Percentiles rank a stretch among this genome's conserved stretches.
phyloP scores from a whole-genome alignment of 2,329 filamentous ascomycete species.

The Pochonia chlamydosporia region DNA sequence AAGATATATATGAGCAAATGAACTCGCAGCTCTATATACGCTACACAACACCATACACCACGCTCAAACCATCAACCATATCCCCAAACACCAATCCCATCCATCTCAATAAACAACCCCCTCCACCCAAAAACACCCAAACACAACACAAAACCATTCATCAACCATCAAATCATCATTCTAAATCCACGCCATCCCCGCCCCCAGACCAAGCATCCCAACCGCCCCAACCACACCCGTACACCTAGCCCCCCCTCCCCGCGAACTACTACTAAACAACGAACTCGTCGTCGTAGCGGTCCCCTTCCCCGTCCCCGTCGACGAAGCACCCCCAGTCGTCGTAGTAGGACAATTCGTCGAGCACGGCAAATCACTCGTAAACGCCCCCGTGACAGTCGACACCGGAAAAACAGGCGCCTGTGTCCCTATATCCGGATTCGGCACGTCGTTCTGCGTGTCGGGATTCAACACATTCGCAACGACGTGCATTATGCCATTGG shows the following conservation, averaged over 20 bases:
- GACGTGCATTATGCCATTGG: slow-evolving; percentile 54
- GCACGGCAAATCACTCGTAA: slow-evolving; percentile 38
- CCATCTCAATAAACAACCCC: too few relatives aligned
- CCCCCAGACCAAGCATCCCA: slow-evolving; percentile 22
- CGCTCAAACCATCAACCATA: too few relatives aligned
- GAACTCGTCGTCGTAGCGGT: slow-evolving; percentile 14
- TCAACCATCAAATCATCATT: slow-evolving; percentile 9
- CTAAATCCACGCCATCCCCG: slow-evolving; percentile 19
- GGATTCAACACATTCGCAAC: slow-evolving; percentile 49
- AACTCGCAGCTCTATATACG: too few relatives aligned
- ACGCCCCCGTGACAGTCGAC: slow-evolving; percentile 38
- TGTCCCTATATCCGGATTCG: slow-evolving; percentile 31
- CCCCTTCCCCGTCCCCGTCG: slow-evolving; percentile 12
- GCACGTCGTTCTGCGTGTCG: slow-evolving; percentile 24
- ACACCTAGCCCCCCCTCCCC: slow-evolving; percentile 14
- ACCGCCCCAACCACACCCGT: slow-evolving; percentile 23
- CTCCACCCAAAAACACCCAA: too few relatives aligned
- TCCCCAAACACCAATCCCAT: too few relatives aligned
- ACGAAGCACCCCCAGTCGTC: slow-evolving; percentile 5
- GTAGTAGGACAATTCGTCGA: slow-evolving; percentile 31
- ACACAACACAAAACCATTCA: neutral
- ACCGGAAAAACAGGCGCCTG: slow-evolving; percentile 48
- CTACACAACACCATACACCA: too few relatives aligned
- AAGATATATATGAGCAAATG: too few relatives aligned
- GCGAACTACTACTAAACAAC: slow-evolving; percentile 16